Evolutionary conservation across 2,329 filamentous ascomycete species (phyloP).

Genomic region (Neocucurbitaria cava): DNA sequence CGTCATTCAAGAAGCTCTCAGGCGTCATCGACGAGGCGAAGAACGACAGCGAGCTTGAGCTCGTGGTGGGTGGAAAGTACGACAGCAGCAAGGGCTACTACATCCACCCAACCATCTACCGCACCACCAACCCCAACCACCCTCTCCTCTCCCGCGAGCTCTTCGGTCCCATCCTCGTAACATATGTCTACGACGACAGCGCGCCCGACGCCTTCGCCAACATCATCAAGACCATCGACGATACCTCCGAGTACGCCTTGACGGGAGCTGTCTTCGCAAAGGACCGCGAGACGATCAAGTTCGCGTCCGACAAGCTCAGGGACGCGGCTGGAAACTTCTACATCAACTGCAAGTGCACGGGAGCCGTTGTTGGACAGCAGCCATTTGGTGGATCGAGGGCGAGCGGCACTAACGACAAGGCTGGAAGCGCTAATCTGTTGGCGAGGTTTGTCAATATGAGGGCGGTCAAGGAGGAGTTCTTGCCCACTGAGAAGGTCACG

Average conservation of each 20-base stretch:
- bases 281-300: slow-evolving; percentile 70
- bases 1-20: slow-evolving; percentile 80
- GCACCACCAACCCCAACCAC: slow-evolving; percentile 75
- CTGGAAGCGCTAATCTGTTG: slow-evolving; percentile 60
- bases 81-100: slow-evolving; percentile 82
- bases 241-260: slow-evolving; percentile 77
- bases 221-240: slow-evolving; percentile 70
- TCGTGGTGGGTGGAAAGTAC: slow-evolving; percentile 78
- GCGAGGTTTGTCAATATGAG: slow-evolving; percentile 63
- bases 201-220: slow-evolving; percentile 63
- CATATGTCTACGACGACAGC: slow-evolving; percentile 80
- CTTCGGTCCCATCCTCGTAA: slow-evolving; percentile 78
- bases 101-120: slow-evolving; percentile 83
- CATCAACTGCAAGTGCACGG: slow-evolving; percentile 79
- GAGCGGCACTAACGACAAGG: slow-evolving; percentile 65
- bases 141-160: slow-evolving; percentile 78
- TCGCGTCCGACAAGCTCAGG: slow-evolving; percentile 73
- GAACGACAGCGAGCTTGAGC: slow-evolving; percentile 72
- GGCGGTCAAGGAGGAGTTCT: slow-evolving; percentile 64
- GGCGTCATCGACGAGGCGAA: slow-evolving; percentile 82
- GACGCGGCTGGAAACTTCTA: slow-evolving; percentile 85
- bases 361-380: slow-evolving; percentile 58
- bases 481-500: slow-evolving; percentile 54
- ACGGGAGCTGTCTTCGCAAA: slow-evolving; percentile 78
- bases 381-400: slow-evolving; percentile 63